These are phyloP conservation scores for Phytophthora hibernalis DNA, from an alignment of 352 stramenopile species.

Conservation along the genomic window DNA sequence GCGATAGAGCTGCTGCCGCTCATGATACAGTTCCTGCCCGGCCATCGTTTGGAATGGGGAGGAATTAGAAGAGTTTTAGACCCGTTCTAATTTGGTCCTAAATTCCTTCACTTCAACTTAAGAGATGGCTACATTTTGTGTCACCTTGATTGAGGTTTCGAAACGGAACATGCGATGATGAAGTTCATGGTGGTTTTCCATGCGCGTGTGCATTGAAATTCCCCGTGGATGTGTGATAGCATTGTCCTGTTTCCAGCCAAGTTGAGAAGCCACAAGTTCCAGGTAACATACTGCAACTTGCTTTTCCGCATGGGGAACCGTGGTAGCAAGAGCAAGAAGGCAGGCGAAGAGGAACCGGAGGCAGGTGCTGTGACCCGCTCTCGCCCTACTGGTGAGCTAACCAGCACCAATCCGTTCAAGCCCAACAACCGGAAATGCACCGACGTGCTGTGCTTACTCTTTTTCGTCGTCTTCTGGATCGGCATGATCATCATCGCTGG, in stretches of 20 bases:
- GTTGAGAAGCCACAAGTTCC: conserved; percentile 3
- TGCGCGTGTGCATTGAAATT: conserved; percentile 20
- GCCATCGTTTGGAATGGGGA: conserved; percentile 7
- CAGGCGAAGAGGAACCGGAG: neutral
- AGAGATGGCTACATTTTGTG: conserved; percentile 23
- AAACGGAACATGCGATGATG: conserved; percentile 33
- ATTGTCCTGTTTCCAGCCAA: conserved; percentile 32
- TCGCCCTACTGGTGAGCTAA: neutral
- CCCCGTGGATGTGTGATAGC: neutral
- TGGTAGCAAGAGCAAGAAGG: conserved; percentile 30
- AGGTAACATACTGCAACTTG: neutral
- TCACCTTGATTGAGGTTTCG: conserved; percentile 32
- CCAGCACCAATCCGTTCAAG: conserved; percentile 70
- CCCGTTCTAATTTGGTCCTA: no score
- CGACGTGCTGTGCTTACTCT: conserved; percentile 69
- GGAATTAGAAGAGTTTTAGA: conserved; percentile 20
- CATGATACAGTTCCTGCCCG: conserved; percentile 63
- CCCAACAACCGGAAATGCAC: conserved; percentile 78
- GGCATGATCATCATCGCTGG: conserved; percentile 75
- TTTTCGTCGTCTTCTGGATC: conserved; percentile 65
- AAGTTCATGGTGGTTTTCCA: conserved; percentile 18
- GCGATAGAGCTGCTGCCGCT: conserved; percentile 74
- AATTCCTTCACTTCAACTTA: conserved; percentile 37
- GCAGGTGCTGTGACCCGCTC: neutral
- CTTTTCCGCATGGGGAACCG: conserved; percentile 36